Evolutionary conservation across 2,329 filamentous ascomycete species (phyloP).

Genomic region (Tothia fuscella): DNA sequence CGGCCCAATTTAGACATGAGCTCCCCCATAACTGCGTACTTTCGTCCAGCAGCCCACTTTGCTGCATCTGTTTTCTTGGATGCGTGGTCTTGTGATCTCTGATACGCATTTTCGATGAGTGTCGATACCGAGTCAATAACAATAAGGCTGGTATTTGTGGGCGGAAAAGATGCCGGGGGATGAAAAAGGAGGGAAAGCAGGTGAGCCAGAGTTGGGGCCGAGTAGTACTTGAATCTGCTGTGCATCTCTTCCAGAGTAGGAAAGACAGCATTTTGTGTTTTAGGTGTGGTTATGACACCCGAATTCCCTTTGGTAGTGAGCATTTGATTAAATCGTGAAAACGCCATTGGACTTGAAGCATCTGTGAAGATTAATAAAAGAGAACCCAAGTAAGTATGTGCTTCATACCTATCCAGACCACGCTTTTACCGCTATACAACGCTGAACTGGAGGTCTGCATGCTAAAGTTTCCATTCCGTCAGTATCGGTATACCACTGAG

Average conservation of each 20-base stretch:
- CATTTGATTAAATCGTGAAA: constrained; percentile 37
- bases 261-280: too few species aligned
- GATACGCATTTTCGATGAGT: constrained; percentile 65
- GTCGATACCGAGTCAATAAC: constrained; percentile 70
- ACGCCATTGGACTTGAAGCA: constrained; percentile 37
- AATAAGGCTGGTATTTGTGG: constrained; percentile 51
- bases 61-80: constrained; percentile 32
- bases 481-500: constrained; percentile 13
- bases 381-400: constrained; percentile 7
- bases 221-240: constrained; percentile 50
- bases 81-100: constrained; percentile 39
- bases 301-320: too few species aligned
- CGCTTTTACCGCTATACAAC: constrained; percentile 46
- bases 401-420: constrained; percentile 71
- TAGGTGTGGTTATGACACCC: too few species aligned
- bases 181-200: constrained; percentile 61
- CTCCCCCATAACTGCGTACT: constrained; percentile 53
- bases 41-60: constrained; percentile 36
- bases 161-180: constrained; percentile 52
- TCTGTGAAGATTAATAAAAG: constrained; percentile 24
- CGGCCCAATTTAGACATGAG: constrained; percentile 51
- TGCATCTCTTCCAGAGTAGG: constrained; percentile 19
- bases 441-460: constrained; percentile 58
- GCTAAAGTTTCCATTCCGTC: constrained; percentile 30
- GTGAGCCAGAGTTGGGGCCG: constrained; percentile 47